Evolutionary conservation across 2,329 filamentous ascomycete genomes (phyloP), one percentile per base, ranked within the genome.

Genomic region (Beauveria bassiana): DNA sequence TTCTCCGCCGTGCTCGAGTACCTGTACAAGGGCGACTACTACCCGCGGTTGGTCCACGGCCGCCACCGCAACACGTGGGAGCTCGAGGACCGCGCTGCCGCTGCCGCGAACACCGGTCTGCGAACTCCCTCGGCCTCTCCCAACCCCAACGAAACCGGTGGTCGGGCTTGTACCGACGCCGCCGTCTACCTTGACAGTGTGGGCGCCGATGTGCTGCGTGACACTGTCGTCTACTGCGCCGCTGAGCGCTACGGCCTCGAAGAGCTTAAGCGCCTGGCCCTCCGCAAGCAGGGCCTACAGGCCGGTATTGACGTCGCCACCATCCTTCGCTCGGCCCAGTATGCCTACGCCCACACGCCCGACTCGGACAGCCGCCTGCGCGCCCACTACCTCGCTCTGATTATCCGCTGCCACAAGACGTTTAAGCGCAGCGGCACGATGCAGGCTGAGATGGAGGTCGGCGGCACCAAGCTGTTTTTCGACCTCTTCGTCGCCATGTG

Each of bases 381-480:
- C 80, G 93, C 93, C 81, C 92, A 96, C 81, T 97, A 96, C 82
- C 87, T 98, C 75, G 91, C 93, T 74, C 86, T 97, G 77, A 96
- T 97, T 78, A 96, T 97, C 81, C 89, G 93, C 81, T 93, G 90
- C 83, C 91, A 93, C 77, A 92, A 92, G 82, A 96, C 91, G 72
- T 97, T 98, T 78, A 97, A 96, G 88, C 87, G 90, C 78, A 96
- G 92, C 81, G 93, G 93, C 78, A 97, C 93, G 77, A 96, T 97
- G 92, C 93, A 97, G 84, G 88, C 90, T 80, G 93, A 97, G 81
- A 97, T 98, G 93, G 91, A 96, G 81, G 86, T 86, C 77, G 92
- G 93, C 75, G 92, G 79, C 71, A 83, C 86, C 78, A 93, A 93
- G 83, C 83, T 97, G 79, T 97, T 95, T 84, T 98, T 98, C 80